phyloP scores from a whole-genome alignment of 805 yeast genomes.

The Ogataea methanolica region DNA sequence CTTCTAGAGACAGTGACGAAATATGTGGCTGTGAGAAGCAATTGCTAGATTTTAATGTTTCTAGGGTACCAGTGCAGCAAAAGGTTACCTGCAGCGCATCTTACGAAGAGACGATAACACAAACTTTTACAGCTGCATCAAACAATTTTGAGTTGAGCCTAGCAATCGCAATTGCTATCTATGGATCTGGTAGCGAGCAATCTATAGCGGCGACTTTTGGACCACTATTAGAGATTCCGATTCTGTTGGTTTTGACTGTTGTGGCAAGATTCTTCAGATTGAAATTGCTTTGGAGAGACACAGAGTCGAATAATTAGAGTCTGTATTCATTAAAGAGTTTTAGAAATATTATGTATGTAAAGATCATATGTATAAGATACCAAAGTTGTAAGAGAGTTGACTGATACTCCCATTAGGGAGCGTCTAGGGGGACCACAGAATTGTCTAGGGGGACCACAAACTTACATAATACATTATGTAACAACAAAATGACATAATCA shows the following conservation, averaged over 20 bases:
- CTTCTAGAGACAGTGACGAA: background rate
- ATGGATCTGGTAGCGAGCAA: slow-evolving; percentile 47
- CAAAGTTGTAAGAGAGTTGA: too few relatives aligned
- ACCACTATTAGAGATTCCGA: slow-evolving; percentile 55
- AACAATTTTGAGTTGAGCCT: slow-evolving; percentile 55
- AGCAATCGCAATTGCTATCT: slow-evolving; percentile 48
- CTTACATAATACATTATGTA: too few relatives aligned
- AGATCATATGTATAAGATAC: too few relatives aligned
- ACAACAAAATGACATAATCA: too few relatives aligned
- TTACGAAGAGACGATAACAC: slow-evolving; percentile 42
- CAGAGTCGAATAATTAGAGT: background rate
- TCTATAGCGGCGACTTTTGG: slow-evolving; percentile 59
- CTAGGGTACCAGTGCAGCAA: slow-evolving; percentile 13
- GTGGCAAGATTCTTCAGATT: slow-evolving; percentile 31
- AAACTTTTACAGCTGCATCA: slow-evolving; percentile 53
- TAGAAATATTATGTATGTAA: too few relatives aligned
- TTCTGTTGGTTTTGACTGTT: slow-evolving; percentile 35
- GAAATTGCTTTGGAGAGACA: slow-evolving; percentile 24
- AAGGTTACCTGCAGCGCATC: slow-evolving; percentile 32
- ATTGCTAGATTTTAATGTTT: background rate
- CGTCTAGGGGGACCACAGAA: too few relatives aligned
- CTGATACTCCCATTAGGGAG: too few relatives aligned
- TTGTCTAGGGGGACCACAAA: too few relatives aligned
- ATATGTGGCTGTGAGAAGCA: slow-evolving; percentile 39
- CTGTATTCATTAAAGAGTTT: too few relatives aligned